These are phyloP conservation scores for Filosporella fistucella DNA, from an alignment of 495 filamentous ascomycete species.

Conservation along the genomic window DNA sequence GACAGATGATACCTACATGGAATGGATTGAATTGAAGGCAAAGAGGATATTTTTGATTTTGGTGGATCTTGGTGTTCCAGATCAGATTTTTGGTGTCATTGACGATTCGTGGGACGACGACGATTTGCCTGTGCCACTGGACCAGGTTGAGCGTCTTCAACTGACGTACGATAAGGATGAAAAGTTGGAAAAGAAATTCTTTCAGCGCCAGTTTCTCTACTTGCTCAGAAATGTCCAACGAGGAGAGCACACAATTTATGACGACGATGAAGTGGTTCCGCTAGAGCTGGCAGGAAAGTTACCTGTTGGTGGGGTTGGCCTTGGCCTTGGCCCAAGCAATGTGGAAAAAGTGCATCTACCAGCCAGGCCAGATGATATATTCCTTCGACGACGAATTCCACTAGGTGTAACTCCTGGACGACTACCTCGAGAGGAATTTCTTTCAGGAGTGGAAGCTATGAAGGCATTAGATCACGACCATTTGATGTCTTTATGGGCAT, in stretches of 20 bases:
- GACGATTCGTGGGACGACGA: slow-evolving; percentile 86
- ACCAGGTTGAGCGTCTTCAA: slow-evolving; percentile 62
- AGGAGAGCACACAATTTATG: slow-evolving; percentile 69
- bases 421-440: slow-evolving; percentile 60
- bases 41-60: slow-evolving; percentile 80
- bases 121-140: slow-evolving; percentile 75
- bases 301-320: slow-evolving; percentile 39
- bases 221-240: slow-evolving; percentile 65
- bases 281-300: slow-evolving; percentile 62
- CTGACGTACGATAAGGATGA: slow-evolving; percentile 58
- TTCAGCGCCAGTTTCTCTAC: slow-evolving; percentile 76
- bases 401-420: slow-evolving; percentile 54
- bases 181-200: slow-evolving; percentile 68
- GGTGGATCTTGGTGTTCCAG: slow-evolving; percentile 70
- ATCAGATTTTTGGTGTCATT: slow-evolving; percentile 80
- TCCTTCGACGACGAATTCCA: slow-evolving; percentile 67
- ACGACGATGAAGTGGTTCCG: slow-evolving; percentile 74
- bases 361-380: slow-evolving; percentile 51
- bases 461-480: slow-evolving; percentile 70
- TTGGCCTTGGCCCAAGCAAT: slow-evolving; percentile 39
- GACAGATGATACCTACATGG: slow-evolving; percentile 86
- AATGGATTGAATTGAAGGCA: slow-evolving; percentile 82
- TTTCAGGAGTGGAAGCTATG: slow-evolving; percentile 60
- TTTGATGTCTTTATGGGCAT: slow-evolving; percentile 73
- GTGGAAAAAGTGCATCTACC: slow-evolving; percentile 68